Evolutionary conservation across 2,329 filamentous ascomycete genomes (phyloP), one percentile per base, ranked within the genome.

Genomic region (Colletotrichum aenigma): DNA sequence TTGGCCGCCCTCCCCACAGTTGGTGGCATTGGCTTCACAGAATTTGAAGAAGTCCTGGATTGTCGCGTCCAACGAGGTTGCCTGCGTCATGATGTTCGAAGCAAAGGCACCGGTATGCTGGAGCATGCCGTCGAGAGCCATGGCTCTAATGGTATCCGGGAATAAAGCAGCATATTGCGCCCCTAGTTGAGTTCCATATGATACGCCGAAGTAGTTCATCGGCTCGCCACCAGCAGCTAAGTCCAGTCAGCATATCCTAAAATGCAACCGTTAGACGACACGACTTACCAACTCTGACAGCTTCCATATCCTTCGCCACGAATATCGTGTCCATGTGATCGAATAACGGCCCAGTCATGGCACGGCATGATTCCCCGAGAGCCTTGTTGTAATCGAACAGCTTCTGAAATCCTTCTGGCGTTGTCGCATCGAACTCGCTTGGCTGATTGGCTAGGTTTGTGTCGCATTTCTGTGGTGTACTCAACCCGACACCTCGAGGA

Each of bases 231-330:
- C 73, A 15, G 58, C 43, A 15, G 73, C 73, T 75, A 21, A 4
- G 8, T 18, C 66, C 4, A 16, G 16, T 34, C 18, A 43, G 30
- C 6, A n/a, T 15, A 2, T 8, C 34, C 34, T 36, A 0, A 0
- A 36, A 0, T 4, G 34, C 13, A 36, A 7, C 6, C 34, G 0
- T 36, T 36, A 4, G 13, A 36, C 13, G 34, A 16, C 13, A 6
- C 12, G 5, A 16, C 62, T 64, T 30, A 72, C 72, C 72, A 13
- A 75, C 56, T 24, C 69, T 64, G 1, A 75, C 62, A 2, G 64
- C 62, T 16, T 75, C 73, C 69, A 75, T 75, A n/a, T 75, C 73
- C 34, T 68, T 72, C 16, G 73, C 73, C 2, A 75, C 73, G 7
- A 52, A 55, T 3, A 58, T 48, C 0, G 73, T 75, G 28, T 75